Conservation (phyloP, 495 filamentous ascomycete genomes). For the Penicillium nucicola region DNA sequence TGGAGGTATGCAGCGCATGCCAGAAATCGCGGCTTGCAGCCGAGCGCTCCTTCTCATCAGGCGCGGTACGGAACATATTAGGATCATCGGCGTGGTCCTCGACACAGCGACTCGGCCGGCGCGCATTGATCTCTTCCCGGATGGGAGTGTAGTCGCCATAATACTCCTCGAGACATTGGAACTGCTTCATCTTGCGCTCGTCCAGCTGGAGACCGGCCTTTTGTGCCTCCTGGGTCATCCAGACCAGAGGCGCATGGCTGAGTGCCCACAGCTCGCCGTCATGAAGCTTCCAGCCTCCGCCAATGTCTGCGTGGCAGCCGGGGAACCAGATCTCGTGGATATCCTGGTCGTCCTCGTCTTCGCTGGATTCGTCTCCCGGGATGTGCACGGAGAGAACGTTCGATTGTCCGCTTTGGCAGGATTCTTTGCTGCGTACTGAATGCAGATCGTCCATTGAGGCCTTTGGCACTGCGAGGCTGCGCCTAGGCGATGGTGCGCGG, state of each 20-base stretch:
- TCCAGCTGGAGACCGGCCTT: slow-evolving; percentile 73
- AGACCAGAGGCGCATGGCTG: slow-evolving; percentile 73
- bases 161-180: slow-evolving; percentile 58
- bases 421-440: slow-evolving; percentile 26
- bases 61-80: slow-evolving; percentile 15
- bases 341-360: slow-evolving; percentile 64
- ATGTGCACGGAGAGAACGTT: slow-evolving; percentile 33
- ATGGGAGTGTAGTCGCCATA: slow-evolving; percentile 43
- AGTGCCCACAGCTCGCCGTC: slow-evolving; percentile 56
- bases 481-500: slow-evolving; percentile 36
- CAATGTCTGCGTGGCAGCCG: slow-evolving; percentile 78
- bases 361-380: slow-evolving; percentile 49
- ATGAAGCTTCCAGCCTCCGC: slow-evolving; percentile 73
- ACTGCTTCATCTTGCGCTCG: slow-evolving; percentile 59
- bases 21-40: slow-evolving; percentile 46
- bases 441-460: slow-evolving; percentile 31
- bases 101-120: slow-evolving; percentile 16
- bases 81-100: slow-evolving; percentile 16
- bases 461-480: slow-evolving; percentile 30
- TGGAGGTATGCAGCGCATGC: slow-evolving; percentile 53
- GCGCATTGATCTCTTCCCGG: slow-evolving; percentile 38
- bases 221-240: slow-evolving; percentile 81
- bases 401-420: slow-evolving; percentile 31
- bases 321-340: slow-evolving; percentile 85
- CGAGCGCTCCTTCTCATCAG: slow-evolving; percentile 27